These are phyloP conservation scores for Cyclocybe cylindracea DNA, from an alignment of 768 basidiomycete genomes.

Conservation along the genomic window DNA sequence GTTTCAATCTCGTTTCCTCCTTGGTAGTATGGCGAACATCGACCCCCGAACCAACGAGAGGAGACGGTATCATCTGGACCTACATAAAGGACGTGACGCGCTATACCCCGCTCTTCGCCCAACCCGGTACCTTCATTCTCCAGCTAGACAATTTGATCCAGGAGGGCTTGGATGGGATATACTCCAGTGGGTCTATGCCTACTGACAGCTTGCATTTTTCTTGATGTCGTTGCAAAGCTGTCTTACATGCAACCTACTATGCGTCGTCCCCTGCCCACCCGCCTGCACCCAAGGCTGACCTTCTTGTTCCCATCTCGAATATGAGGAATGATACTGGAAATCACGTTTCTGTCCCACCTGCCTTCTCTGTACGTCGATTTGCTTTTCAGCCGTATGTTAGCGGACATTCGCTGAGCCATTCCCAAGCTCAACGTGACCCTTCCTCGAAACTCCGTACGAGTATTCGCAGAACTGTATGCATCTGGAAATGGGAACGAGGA, in stretches of 20 bases:
- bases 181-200: conserved; percentile 53
- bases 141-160: conserved; percentile 72
- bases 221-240: conserved; percentile 40
- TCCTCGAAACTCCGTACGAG: conserved; percentile 65
- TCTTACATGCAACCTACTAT: conserved; percentile 72
- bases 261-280: conserved; percentile 57
- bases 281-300: conserved; percentile 57
- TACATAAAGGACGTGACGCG: conserved; percentile 75
- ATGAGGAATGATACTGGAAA: conserved; percentile 63
- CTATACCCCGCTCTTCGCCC: conserved; percentile 69
- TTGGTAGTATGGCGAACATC: conserved; percentile 74
- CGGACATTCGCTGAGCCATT: neutral
- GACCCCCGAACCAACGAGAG: conserved; percentile 70
- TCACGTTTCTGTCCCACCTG: conserved; percentile 75
- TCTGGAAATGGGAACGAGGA: conserved; percentile 62
- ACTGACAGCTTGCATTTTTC: neutral
- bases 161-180: conserved; percentile 60
- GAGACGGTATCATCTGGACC: conserved; percentile 78
- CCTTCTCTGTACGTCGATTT: conserved; percentile 53
- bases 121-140: conserved; percentile 68
- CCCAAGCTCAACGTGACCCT: conserved; percentile 69
- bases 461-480: conserved; percentile 73
- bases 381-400: neutral
- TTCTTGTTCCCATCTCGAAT: conserved; percentile 73
- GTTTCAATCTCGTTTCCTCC: neutral